These are phyloP conservation scores for Chlorencoelia australis DNA, from an alignment of 2,329 filamentous ascomycete species.

Conservation along the genomic window DNA sequence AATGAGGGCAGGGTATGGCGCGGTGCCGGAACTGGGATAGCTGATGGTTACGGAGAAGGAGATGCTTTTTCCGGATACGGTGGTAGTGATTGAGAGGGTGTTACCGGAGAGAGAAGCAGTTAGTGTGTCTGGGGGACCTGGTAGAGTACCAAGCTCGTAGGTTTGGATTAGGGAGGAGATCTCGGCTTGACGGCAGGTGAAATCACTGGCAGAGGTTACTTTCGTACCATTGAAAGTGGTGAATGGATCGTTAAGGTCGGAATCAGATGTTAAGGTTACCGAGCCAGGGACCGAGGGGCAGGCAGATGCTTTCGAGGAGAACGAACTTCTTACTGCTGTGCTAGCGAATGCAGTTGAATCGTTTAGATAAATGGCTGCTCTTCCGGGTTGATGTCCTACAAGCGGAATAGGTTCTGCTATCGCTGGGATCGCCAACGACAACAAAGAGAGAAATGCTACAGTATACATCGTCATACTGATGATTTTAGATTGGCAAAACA, in stretches of 20 bases:
- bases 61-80: slow-evolving; percentile 35
- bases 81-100: slow-evolving; percentile 35
- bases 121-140: slow-evolving; percentile 36
- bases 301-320: too few relatives aligned
- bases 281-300: slow-evolving; percentile 10
- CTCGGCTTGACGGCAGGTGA: slow-evolving; percentile 38
- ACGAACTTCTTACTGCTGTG: too few relatives aligned
- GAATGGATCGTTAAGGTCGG: slow-evolving; percentile 35
- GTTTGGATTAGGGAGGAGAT: slow-evolving; percentile 39
- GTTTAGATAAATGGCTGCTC: too few relatives aligned
- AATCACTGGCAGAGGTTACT: slow-evolving; percentile 37
- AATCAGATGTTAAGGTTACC: slow-evolving; percentile 7
- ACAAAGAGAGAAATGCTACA: too few relatives aligned
- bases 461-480: too few relatives aligned
- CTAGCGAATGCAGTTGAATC: too few relatives aligned
- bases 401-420: too few relatives aligned
- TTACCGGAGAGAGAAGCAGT: slow-evolving; percentile 35
- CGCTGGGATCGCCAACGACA: too few relatives aligned
- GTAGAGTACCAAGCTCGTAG: slow-evolving; percentile 41
- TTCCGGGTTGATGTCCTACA: too few relatives aligned
- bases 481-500: too few relatives aligned
- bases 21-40: slow-evolving; percentile 32
- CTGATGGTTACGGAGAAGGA: slow-evolving; percentile 35
- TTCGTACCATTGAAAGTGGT: slow-evolving; percentile 33
- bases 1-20: slow-evolving; percentile 47